Base-by-base conservation (phyloP, 2,329 filamentous ascomycete species). In the Aphanocladium album region DNA sequence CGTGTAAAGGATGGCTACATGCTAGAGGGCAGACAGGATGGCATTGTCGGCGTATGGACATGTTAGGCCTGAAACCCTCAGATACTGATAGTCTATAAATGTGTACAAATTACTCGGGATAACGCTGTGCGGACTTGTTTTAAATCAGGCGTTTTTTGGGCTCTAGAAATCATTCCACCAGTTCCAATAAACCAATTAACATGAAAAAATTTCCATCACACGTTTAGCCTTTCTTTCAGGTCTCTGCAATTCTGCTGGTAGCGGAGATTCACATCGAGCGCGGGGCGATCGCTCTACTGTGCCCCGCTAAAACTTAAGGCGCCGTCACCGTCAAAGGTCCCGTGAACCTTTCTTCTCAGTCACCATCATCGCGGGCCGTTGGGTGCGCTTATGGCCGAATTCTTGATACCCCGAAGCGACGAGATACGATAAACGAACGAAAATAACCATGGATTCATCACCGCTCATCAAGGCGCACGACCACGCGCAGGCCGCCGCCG, bases 1-100 rank as follows among this genome's bases (percentile, higher is more conserved):
- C 85, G 93, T 65, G 88, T 98, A 71, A 91, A 91, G 75, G 95
- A 99, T 69, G 95, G 95, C 0, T 99, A 96, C 76, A 79, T 98
- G 71, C 85, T 96, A 2, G 95, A 98, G 74, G 95, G 95, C 41
- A 85, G 95, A 65, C 87, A 84, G 68, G 91, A 97, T 71, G 95
- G 95, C 60, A 84, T 89, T 58, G 87, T 99, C 33, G 95, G 93
- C 43, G 89, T 96, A 55, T 99, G 95, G 95, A 89, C 88, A 60
- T 93, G 90, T 69, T 83, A 75, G 64, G n/a, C n/a, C 30, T 35
- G 25, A 23, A n/a, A 17, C 23, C 33, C 17, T 3, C 54, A 39
- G 37, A 50, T 25, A 47, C 49, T 58, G 46, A 16, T 33, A 59
- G 39, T 33, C 57, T 45, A 54, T 46, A 46, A 59, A 45, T 30